phyloP scores from a whole-genome alignment of 2,329 filamentous ascomycete species.

The Epichloe sibirici region DNA sequence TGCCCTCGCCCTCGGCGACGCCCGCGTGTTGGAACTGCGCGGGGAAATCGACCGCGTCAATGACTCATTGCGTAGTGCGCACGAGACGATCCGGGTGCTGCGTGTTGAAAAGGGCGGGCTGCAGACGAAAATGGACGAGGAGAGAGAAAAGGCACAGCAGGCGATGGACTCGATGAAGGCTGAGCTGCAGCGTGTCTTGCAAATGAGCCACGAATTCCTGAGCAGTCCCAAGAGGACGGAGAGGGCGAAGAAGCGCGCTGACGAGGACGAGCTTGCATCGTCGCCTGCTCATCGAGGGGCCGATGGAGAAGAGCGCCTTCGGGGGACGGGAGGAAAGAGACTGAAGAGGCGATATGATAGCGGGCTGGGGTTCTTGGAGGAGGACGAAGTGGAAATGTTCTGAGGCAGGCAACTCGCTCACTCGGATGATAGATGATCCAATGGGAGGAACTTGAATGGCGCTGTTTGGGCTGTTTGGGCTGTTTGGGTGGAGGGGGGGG shows the following conservation, averaged over 20 bases:
- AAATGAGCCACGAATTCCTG: slow-evolving; percentile 34
- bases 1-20: slow-evolving; percentile 38
- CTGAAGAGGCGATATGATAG: slow-evolving; percentile 37
- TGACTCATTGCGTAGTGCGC: slow-evolving; percentile 31
- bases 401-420: too few species aligned
- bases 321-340: slow-evolving; percentile 18
- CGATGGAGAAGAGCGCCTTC: slow-evolving; percentile 4
- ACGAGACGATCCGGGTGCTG: slow-evolving; percentile 32
- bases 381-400: slow-evolving; percentile 30
- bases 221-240: slow-evolving; percentile 16
- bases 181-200: slow-evolving; percentile 36
- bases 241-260: neutral
- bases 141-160: slow-evolving; percentile 26
- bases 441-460: too few species aligned
- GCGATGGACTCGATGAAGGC: slow-evolving; percentile 38
- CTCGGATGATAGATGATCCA: too few species aligned
- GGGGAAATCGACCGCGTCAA: slow-evolving; percentile 36
- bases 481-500: too few species aligned
- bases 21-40: slow-evolving; percentile 35
- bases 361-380: slow-evolving; percentile 42
- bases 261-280: slow-evolving; percentile 5
- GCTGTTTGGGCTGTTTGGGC: too few species aligned
- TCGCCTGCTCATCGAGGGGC: slow-evolving; percentile 8
- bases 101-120: slow-evolving; percentile 34
- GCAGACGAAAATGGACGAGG: slow-evolving; percentile 22